phyloP scores from a whole-genome alignment of 2,329 filamentous ascomycete species.

The Hymenoscyphus albidus region DNA sequence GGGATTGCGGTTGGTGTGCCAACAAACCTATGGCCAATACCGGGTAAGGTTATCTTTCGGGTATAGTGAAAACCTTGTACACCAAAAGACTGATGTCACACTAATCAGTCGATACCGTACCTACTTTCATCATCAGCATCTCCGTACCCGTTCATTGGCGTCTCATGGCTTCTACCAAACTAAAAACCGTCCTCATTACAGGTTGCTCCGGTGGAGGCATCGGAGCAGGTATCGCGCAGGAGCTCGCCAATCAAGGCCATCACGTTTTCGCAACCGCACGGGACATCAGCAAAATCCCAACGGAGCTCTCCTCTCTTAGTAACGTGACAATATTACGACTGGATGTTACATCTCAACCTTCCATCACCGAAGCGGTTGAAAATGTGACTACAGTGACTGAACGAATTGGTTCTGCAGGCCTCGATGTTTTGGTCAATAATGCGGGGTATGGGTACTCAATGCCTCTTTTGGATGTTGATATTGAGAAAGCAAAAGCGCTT shows the following conservation, averaged over 20 bases:
- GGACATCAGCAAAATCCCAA: constrained; percentile 32
- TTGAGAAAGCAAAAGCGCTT: constrained; percentile 27
- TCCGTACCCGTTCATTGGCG: background rate
- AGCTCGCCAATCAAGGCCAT: constrained; percentile 35
- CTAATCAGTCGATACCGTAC: no score
- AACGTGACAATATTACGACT: constrained; percentile 37
- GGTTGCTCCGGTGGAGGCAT: constrained; percentile 38
- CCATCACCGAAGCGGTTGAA: background rate
- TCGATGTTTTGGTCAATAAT: constrained; percentile 2
- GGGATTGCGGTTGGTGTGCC: no score
- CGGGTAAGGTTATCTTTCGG: no score
- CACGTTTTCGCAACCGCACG: constrained; percentile 39
- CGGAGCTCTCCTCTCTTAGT: constrained; percentile 16
- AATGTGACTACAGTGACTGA: background rate
- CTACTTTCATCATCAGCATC: background rate
- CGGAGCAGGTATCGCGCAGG: constrained; percentile 37
- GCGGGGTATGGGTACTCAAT: constrained; percentile 13
- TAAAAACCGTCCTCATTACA: constrained; percentile 32
- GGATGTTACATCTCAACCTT: constrained; percentile 35
- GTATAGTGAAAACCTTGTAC: no score
- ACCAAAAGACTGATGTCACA: no score
- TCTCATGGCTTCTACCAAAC: background rate
- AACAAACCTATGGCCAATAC: no score
- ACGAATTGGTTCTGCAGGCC: constrained; percentile 6
- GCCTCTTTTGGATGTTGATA: constrained; percentile 33